Evolutionary conservation across 1,284 basidiomycete genomes (phyloP).

Genomic region (Vanrija pseudolonga): DNA sequence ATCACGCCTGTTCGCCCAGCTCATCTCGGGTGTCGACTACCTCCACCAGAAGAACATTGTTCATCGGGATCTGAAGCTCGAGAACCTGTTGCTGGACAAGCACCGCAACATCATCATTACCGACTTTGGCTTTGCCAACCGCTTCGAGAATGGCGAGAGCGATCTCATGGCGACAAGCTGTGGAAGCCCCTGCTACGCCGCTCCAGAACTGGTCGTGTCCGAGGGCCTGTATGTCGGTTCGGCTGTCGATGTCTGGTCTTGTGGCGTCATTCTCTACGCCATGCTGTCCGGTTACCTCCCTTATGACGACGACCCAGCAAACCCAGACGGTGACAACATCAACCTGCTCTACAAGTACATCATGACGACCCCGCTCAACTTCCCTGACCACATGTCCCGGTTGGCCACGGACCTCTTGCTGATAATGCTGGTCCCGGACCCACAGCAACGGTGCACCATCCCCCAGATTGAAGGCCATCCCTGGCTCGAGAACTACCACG

Average conservation of each 20-base stretch:
- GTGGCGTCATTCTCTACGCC: conserved; percentile 97
- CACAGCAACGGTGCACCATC: conserved; percentile 68
- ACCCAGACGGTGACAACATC: conserved; percentile 99
- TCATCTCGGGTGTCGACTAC: conserved; percentile 98
- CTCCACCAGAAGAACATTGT: conserved; percentile 99
- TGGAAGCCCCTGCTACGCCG: conserved; percentile 96
- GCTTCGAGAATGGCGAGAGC: conserved; percentile 83
- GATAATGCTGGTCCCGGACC: conserved; percentile 84
- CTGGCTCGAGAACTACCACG: conserved; percentile 70
- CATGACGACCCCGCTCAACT: conserved; percentile 88
- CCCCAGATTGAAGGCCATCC: conserved; percentile 72
- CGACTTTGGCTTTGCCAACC: conserved; percentile 98
- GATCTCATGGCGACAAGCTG: conserved; percentile 99
- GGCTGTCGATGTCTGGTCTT: conserved; percentile 99
- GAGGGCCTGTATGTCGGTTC: conserved; percentile 96
- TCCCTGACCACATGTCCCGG: conserved; percentile 84
- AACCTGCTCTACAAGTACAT: conserved; percentile 99
- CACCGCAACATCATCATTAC: conserved; percentile 99
- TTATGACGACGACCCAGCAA: conserved; percentile 98
- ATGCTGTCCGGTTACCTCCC: conserved; percentile 99
- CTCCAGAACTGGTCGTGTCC: conserved; percentile 97
- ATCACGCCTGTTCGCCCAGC: conserved; percentile 93
- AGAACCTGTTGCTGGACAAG: conserved; percentile 94
- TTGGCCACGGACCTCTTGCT: conserved; percentile 70
- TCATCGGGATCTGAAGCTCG: conserved; percentile 97